These are phyloP conservation scores for Beauveria sp. DNA, from an alignment of 2,329 filamentous ascomycete species.

Conservation along the genomic window DNA sequence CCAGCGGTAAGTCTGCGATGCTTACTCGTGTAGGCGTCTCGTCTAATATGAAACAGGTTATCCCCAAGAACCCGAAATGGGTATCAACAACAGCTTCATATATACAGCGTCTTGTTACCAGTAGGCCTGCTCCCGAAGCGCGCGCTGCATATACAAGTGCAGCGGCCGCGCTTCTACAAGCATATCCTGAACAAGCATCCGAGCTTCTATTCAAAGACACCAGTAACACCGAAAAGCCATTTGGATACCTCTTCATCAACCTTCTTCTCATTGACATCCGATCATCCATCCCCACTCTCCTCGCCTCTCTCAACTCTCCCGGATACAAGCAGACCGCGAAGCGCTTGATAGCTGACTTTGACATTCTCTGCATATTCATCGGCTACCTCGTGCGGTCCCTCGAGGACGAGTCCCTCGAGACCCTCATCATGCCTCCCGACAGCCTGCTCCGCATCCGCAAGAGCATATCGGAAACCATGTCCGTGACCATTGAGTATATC, in stretches of 20 bases:
- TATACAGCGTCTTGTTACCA: slow-evolving; percentile 46
- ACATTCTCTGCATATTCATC: slow-evolving; percentile 54
- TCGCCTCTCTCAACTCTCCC: slow-evolving; percentile 48
- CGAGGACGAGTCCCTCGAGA: slow-evolving; percentile 36
- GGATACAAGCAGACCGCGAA: slow-evolving; percentile 43
- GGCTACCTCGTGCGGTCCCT: slow-evolving; percentile 48
- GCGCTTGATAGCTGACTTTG: slow-evolving; percentile 53
- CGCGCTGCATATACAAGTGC: slow-evolving; percentile 53
- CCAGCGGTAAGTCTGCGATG: slow-evolving; percentile 32
- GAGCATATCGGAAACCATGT: slow-evolving; percentile 55
- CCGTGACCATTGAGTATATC: slow-evolving; percentile 55
- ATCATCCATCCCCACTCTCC: slow-evolving; percentile 52
- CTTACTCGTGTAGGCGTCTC: background rate
- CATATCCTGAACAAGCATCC: slow-evolving; percentile 40
- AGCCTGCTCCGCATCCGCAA: slow-evolving; percentile 54
- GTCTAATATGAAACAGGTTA: slow-evolving; percentile 28
- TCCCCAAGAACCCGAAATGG: slow-evolving; percentile 47
- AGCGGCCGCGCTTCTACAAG: slow-evolving; percentile 48
- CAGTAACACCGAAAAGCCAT: slow-evolving; percentile 39
- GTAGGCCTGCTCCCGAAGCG: slow-evolving; percentile 45
- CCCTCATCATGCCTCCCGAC: slow-evolving; percentile 45
- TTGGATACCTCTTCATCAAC: slow-evolving; percentile 55
- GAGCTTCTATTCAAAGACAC: slow-evolving; percentile 45
- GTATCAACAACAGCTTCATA: slow-evolving; percentile 37
- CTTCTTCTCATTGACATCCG: slow-evolving; percentile 60